phyloP scores from a whole-genome alignment of 2,329 filamentous ascomycete genomes.

The Leptosphaerulina australis region DNA sequence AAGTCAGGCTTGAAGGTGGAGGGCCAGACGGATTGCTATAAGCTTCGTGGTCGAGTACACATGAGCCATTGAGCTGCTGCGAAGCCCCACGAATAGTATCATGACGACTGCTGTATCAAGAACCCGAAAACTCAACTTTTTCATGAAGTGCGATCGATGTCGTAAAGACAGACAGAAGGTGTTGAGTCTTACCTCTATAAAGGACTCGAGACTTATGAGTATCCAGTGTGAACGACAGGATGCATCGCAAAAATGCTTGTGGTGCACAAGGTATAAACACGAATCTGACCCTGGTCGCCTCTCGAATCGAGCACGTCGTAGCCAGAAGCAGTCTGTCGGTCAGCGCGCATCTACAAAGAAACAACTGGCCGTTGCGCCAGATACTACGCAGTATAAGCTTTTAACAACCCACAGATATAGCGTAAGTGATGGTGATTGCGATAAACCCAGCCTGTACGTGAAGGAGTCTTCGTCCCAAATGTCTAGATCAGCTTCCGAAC shows the following conservation, averaged over 20 bases:
- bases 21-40: not conserved
- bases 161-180: conserved; percentile 9
- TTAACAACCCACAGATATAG: not conserved
- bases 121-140: not conserved
- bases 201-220: not conserved
- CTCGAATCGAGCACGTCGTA: conserved; percentile 4
- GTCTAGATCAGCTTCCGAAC: conserved; percentile 2
- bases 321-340: not conserved
- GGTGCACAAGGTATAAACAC: conserved; percentile 3
- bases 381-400: not conserved
- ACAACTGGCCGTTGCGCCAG: not conserved
- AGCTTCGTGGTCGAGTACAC: not conserved
- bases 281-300: conserved; percentile 1
- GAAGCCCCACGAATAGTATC: not conserved
- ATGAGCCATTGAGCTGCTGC: not conserved
- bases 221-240: conserved; percentile 4
- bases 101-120: not conserved
- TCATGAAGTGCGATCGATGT: conserved; percentile 6
- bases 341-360: not conserved
- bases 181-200: not conserved
- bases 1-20: not conserved
- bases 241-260: not conserved
- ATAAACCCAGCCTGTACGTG: not conserved
- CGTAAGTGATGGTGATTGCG: not conserved
- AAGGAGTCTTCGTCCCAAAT: not conserved